These are phyloP conservation scores for Ophiostoma tasmaniense DNA, from an alignment of 2,329 filamentous ascomycete genomes.

Conservation along the genomic window DNA sequence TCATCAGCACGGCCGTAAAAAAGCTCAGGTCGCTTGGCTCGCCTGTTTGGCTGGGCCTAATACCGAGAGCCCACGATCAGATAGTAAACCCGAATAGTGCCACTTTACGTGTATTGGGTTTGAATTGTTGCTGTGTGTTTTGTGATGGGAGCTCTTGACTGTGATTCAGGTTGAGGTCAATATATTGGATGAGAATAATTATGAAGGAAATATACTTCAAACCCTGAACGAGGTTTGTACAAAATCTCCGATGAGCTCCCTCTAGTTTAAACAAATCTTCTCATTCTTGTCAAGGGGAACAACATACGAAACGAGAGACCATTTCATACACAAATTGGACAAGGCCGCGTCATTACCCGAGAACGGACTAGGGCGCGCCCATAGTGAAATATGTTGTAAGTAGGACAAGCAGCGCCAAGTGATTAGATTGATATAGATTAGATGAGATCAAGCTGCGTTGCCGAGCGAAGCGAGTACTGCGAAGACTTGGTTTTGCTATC, in stretches of 20 bases:
- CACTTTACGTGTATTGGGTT: not conserved
- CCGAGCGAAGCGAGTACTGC: not conserved
- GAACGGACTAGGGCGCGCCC: not conserved
- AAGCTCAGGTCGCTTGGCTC: not conserved
- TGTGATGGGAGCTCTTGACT: not conserved
- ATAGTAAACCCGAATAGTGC: not conserved
- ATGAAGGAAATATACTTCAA: not conserved
- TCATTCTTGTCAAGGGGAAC: not conserved
- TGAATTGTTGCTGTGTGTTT: not conserved
- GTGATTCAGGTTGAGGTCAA: not conserved
- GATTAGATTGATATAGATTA: not conserved
- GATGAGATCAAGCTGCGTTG: not conserved
- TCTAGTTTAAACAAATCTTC: not conserved
- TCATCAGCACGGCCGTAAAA: constrained; percentile 1
- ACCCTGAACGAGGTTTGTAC: not conserved
- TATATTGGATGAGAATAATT: not conserved
- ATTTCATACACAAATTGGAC: not conserved
- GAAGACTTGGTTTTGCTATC: not conserved
- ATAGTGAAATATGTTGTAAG: not conserved
- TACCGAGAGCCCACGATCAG: not conserved
- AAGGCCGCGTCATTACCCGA: constrained; percentile 2
- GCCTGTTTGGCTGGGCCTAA: not conserved
- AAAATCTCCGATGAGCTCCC: not conserved
- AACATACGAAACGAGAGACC: not conserved
- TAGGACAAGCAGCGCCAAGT: not conserved